Conservation (phyloP, 345 rosid genomes). For the Combretum micranthum region DNA sequence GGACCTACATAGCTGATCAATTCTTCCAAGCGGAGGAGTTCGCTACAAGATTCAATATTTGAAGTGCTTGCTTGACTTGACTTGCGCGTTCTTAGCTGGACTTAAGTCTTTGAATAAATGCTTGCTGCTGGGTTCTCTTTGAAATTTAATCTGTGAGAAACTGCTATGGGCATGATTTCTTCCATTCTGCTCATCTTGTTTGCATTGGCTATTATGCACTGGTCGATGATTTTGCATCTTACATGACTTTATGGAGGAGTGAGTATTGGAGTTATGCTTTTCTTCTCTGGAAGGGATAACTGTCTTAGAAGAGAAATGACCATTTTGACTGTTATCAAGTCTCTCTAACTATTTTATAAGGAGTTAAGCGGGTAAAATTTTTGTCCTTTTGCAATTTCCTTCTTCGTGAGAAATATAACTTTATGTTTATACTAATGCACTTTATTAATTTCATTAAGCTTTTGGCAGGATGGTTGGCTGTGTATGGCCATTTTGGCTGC, state of each 20-base stretch:
- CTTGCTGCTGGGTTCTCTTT: slow-evolving; percentile 26
- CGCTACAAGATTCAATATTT: slow-evolving; percentile 29
- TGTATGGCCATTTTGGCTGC: slow-evolving; percentile 36
- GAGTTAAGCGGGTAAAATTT: slow-evolving; percentile 38
- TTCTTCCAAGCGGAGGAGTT: slow-evolving; percentile 31
- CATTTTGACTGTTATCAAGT: slow-evolving; percentile 25
- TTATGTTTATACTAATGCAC: slow-evolving; percentile 11
- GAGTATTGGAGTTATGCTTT: slow-evolving; percentile 5
- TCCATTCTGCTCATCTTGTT: slow-evolving; percentile 6
- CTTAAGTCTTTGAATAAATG: slow-evolving; percentile 29
- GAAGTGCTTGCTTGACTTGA: slow-evolving; percentile 32
- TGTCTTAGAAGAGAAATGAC: slow-evolving; percentile 22
- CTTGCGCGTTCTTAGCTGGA: slow-evolving; percentile 32
- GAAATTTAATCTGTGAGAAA: slow-evolving; percentile 17
- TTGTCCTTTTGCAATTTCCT: slow-evolving; percentile 5
- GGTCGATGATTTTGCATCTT: neutral
- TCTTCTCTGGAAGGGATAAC: slow-evolving; percentile 7
- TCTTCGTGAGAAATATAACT: slow-evolving; percentile 18
- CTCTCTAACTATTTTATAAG: slow-evolving; percentile 27
- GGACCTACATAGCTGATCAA: slow-evolving; percentile 26
- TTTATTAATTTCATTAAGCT: slow-evolving; percentile 33
- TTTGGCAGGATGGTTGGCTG: slow-evolving; percentile 52
- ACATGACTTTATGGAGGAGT: slow-evolving; percentile 5
- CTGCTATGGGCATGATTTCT: slow-evolving; percentile 19
- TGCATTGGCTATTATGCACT: slow-evolving; percentile 2